Conservation (phyloP, 2,329 filamentous ascomycete genomes). For the Penicillium brasilianum region DNA sequence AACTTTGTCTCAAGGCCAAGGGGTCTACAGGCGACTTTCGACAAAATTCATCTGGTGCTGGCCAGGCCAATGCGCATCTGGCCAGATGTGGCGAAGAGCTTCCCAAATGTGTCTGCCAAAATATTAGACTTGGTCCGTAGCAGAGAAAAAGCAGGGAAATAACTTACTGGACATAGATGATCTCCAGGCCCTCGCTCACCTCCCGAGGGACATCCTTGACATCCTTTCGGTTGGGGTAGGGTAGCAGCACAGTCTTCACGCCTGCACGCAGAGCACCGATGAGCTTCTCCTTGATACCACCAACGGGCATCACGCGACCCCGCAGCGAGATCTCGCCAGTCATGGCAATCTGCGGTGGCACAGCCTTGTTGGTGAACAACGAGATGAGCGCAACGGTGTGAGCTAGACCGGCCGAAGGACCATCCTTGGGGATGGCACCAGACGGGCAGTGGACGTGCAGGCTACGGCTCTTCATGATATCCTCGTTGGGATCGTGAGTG, state of each 20-base stretch:
- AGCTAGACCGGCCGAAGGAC: slow-evolving; percentile 80
- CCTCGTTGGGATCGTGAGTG: slow-evolving; percentile 77
- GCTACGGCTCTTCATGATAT: slow-evolving; percentile 94
- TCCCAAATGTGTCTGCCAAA: slow-evolving; percentile 83
- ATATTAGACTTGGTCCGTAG: slow-evolving; percentile 16
- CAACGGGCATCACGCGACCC: slow-evolving; percentile 89
- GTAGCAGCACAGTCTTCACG: slow-evolving; percentile 90
- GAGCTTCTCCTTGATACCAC: slow-evolving; percentile 97
- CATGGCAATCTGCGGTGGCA: slow-evolving; percentile 94
- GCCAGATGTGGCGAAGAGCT: slow-evolving; percentile 89
- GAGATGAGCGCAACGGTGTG: slow-evolving; percentile 94
- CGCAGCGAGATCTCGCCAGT: slow-evolving; percentile 80
- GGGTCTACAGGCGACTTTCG: slow-evolving; percentile 76
- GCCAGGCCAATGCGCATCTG: slow-evolving; percentile 81
- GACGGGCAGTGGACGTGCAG: slow-evolving; percentile 96
- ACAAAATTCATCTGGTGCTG: slow-evolving; percentile 71
- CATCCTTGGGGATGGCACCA: slow-evolving; percentile 94
- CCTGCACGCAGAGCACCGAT: slow-evolving; percentile 92
- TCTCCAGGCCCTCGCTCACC: slow-evolving; percentile 83
- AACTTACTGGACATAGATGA: slow-evolving; percentile 83
- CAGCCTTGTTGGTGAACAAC: slow-evolving; percentile 81
- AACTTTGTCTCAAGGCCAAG: neutral
- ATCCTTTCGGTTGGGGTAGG: slow-evolving; percentile 88
- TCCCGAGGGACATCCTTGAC: slow-evolving; percentile 88
- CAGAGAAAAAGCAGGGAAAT: neutral